Base-by-base conservation (phyloP, 2,329 filamentous ascomycete species). In the Macrophomina pseudophaseolina region DNA sequence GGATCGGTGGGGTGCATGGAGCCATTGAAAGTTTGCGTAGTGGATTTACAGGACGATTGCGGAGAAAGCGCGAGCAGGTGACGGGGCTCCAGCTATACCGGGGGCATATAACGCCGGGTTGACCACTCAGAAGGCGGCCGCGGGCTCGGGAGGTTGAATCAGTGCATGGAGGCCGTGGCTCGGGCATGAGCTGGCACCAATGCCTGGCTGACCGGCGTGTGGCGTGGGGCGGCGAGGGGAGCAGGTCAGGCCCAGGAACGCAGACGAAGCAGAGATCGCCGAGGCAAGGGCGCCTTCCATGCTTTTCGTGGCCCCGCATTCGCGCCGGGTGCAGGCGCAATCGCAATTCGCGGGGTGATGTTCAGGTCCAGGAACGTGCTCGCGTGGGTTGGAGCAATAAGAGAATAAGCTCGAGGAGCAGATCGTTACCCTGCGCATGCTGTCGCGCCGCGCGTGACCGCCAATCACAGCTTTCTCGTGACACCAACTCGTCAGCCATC, bases 351-450 rank as follows among this genome's bases (percentile, higher is more conserved):
- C 56, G 40, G 56, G 58, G 58, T 23, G 44, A 49, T 62, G 58
- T 38, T 38, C 44, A 49, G 58, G n/a, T 62, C 44, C 58, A 62
- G 58, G 58, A 62, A 62, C 58, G 58, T 49, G 58, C 58, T 62
- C 32, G 44, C 58, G 42, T 35, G 51, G 51, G 51, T 54, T 54
- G 51, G 32, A 18, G 30, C 3, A 28, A 23, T 3, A 23, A 23
- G 23, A 23, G 23, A 23, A 23, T 23, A 23, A 49, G 58, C 42
- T 62, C 58, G 58, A 59, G 44, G 44, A 9, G 44, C 30, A 48
- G 42, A 62, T 62, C 58, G 28, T 62, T 62, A 44, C 58, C 44
- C 42, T 38, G 42, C 11, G 4, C 14, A 62, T 49, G 54, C 54
- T 49, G 58, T 62, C 58, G 49, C 44, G 58, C 58, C 56, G 58